Evolutionary conservation across 2,329 filamentous ascomycete species (phyloP), one percentile per base, ranked within the genome.

Genomic region (Aspergillus eucalypticola): DNA sequence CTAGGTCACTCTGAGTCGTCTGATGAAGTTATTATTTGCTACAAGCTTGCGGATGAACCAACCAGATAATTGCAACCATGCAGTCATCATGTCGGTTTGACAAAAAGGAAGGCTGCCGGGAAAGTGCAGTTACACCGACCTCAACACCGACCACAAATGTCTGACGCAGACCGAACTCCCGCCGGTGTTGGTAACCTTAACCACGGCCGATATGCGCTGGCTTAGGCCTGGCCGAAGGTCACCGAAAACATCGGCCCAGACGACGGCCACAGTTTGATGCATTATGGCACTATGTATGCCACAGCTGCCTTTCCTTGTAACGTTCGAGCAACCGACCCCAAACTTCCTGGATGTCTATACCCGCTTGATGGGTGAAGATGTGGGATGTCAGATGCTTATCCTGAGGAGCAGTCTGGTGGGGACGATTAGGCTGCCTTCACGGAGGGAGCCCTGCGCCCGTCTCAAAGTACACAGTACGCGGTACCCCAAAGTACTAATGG

Each of bases 71-170:
- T 32, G 27, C 17, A 17, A 41, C 5, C 25, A 32, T 59, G 56
- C 56, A 59, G 50, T 54, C 51, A 44, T 57, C 48, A 57, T 49
- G 39, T 54, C 46, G 48, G 41, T 8, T 8, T 17, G n/a, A 29
- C 48, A 53, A 62, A n/a, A 25, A 38, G 52, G 41, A 39, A 23
- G 29, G 51, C 41, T 35, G 38, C 48, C 46, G 48, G 38, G 42
- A 48, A 21, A 25, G 48, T 17, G 21, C 23, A 21, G 38, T 41
- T 25, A 27, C 17, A 41, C 15, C 32, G 19, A 21, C 25, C 38
- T 44, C 17, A 23, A 8, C 27, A 38, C 13, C 11, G 53, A 38
- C 42, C 38, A 41, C 8, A 25, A 46, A 19, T 53, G 25, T 50
- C 25, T 44, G 23, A 32, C 11, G 11, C 39, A 15, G 53, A 11